These are phyloP conservation scores for Yamadazyma sp. DNA, from an alignment of 1,139 yeast species.

Conservation along the genomic window DNA sequence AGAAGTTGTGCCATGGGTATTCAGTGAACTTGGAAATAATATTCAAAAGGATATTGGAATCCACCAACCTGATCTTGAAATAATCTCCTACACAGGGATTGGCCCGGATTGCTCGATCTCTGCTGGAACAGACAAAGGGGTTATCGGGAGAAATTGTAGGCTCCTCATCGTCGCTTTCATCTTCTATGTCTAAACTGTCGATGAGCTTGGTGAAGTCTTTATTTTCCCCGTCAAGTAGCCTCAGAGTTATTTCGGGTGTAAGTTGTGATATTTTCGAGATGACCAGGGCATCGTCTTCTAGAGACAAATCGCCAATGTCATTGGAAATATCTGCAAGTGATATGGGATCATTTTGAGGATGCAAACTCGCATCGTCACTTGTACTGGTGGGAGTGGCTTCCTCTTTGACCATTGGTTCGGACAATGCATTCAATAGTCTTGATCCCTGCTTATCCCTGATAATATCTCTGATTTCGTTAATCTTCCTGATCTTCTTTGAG, in stretches of 20 bases:
- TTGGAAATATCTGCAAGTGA: conserved; percentile 27
- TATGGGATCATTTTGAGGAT: not conserved
- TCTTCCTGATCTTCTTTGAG: conserved; percentile 36
- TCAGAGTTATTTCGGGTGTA: conserved; percentile 10
- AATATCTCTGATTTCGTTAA: conserved; percentile 36
- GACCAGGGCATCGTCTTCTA: conserved; percentile 26
- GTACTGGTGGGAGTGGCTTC: conserved; percentile 2
- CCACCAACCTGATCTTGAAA: conserved; percentile 43
- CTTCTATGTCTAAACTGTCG: conserved; percentile 24
- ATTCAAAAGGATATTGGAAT: conserved; percentile 36
- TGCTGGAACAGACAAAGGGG: conserved; percentile 45
- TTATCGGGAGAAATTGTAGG: conserved; percentile 47
- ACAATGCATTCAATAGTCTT: conserved; percentile 35
- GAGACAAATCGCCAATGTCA: conserved; percentile 40
- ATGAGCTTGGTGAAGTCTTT: conserved; percentile 15
- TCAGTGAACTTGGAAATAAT: conserved; percentile 39
- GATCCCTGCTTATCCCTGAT: conserved; percentile 32
- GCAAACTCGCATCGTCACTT: too few relatives aligned
- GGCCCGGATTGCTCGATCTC: conserved; percentile 32
- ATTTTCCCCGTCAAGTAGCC: conserved; percentile 13
- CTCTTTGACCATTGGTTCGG: conserved; percentile 23
- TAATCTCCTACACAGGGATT: conserved; percentile 46
- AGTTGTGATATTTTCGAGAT: conserved; percentile 8
- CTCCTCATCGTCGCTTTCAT: conserved; percentile 48
- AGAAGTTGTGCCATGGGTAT: conserved; percentile 50